Evolutionary conservation across 1,139 yeast species (phyloP).

Genomic region (Wickerhamomyces sp.): DNA sequence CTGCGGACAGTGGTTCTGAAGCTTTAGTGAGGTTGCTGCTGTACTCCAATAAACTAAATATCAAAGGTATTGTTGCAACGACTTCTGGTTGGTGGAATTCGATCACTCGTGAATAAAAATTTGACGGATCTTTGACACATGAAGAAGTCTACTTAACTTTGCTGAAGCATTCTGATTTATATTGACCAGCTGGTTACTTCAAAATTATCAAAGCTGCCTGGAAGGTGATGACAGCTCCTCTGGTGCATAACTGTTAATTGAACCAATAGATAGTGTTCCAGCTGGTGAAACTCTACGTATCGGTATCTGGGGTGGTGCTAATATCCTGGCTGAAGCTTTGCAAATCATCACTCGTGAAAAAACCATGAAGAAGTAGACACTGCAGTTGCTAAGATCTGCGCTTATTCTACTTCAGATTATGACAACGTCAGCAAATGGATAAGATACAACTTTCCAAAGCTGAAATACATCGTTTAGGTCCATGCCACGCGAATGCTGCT

Average conservation of each 20-base stretch:
- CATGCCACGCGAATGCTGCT: conserved; percentile 24
- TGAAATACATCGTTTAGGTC: conserved; percentile 24
- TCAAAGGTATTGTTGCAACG: conserved; percentile 26
- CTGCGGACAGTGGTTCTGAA: conserved; percentile 28
- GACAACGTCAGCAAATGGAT: conserved; percentile 28
- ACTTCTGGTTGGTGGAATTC: conserved; percentile 27
- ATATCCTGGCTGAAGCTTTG: conserved; percentile 25
- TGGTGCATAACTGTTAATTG: conserved; percentile 24
- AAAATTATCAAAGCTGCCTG: conserved; percentile 20
- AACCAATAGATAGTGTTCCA: conserved; percentile 17
- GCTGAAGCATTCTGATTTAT: conserved; percentile 21
- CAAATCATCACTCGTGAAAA: conserved; percentile 16
- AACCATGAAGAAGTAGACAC: conserved; percentile 9
- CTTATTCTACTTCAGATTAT: conserved; percentile 27
- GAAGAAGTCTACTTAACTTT: conserved; percentile 21
- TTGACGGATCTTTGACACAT: conserved; percentile 25
- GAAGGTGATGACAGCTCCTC: no score
- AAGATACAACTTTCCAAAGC: conserved; percentile 20
- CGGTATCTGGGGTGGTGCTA: conserved; percentile 27
- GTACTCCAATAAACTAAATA: conserved; percentile 23
- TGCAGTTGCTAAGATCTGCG: conserved; percentile 17
- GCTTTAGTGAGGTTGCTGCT: conserved; percentile 24
- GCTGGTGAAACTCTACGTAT: conserved; percentile 18
- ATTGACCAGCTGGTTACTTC: conserved; percentile 23
- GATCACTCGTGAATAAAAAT: conserved; percentile 25